Percentiles rank a stretch among this genome's conserved stretches.
These are phyloP conservation scores for Pyricularia pennisetigena DNA, from an alignment of 2,329 filamentous ascomycete genomes.

Conservation along the genomic window DNA sequence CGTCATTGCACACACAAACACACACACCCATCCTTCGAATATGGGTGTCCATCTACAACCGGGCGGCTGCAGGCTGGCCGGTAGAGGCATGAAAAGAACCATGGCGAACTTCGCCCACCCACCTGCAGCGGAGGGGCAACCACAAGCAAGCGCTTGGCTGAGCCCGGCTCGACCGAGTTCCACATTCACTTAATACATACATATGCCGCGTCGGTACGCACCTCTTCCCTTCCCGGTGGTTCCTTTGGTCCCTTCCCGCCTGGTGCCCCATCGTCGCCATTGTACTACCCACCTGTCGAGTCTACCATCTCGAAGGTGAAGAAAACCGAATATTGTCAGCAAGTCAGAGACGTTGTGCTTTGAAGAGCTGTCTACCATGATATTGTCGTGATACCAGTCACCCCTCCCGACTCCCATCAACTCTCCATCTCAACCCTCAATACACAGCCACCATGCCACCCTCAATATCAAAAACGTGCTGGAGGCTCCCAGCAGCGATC, in stretches of 20 bases:
- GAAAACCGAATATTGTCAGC: neutral
- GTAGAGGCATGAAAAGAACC: neutral
- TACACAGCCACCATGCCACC: neutral
- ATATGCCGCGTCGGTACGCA: neutral
- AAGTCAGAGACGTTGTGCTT: neutral
- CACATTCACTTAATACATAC: neutral
- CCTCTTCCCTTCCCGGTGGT: neutral
- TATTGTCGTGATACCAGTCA: neutral
- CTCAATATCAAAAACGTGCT: conserved; percentile 4
- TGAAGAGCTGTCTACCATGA: neutral
- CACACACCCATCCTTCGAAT: neutral
- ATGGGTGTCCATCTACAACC: neutral
- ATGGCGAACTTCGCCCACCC: neutral
- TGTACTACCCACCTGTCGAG: neutral
- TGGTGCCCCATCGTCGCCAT: neutral
- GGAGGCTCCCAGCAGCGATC: conserved; percentile 9
- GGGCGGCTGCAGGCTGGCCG: neutral
- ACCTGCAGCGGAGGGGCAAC: neutral
- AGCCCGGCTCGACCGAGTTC: neutral
- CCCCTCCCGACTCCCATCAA: neutral
- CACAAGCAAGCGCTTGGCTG: neutral
- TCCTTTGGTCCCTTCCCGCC: conserved; percentile 6
- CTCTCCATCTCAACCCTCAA: neutral
- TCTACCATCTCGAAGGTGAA: neutral
- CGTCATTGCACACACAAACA: neutral